These are phyloP conservation scores for Beauveria brongniartii DNA, from an alignment of 2,329 filamentous ascomycete genomes.

Conservation along the genomic window DNA sequence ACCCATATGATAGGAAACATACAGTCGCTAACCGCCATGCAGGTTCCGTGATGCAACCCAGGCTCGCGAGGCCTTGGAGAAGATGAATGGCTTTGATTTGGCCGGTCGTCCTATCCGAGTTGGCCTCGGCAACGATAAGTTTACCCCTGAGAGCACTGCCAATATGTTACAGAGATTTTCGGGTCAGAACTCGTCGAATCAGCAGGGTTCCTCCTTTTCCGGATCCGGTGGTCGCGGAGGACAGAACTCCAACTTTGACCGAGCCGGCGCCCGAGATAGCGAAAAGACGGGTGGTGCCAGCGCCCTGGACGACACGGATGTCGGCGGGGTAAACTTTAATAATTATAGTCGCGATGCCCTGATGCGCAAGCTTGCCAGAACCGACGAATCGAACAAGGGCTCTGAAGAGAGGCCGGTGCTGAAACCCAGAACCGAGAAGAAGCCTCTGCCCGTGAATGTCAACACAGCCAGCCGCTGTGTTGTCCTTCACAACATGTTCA, in stretches of 20 bases:
- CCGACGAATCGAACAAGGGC: slow-evolving; percentile 67
- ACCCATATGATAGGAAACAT: rapidly evolving
- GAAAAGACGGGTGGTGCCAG: slow-evolving; percentile 88
- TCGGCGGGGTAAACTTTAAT: slow-evolving; percentile 98
- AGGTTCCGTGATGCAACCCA: slow-evolving; percentile 86
- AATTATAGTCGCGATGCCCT: slow-evolving; percentile 97
- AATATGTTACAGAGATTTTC: slow-evolving; percentile 89
- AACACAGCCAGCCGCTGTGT: slow-evolving; percentile 92
- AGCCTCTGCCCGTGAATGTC: slow-evolving; percentile 74
- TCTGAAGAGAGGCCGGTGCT: slow-evolving; percentile 63
- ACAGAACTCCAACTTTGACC: slow-evolving; percentile 82
- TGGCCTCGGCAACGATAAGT: slow-evolving; percentile 99
- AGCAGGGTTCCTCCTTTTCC: slow-evolving; percentile 86
- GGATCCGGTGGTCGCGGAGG: slow-evolving; percentile 81
- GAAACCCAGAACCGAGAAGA: slow-evolving; percentile 71
- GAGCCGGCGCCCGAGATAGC: slow-evolving; percentile 78
- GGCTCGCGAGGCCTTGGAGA: slow-evolving; percentile 89
- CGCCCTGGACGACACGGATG: slow-evolving; percentile 94
- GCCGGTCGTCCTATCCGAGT: slow-evolving; percentile 96
- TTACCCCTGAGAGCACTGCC: slow-evolving; percentile 92
- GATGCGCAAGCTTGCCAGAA: slow-evolving; percentile 97
- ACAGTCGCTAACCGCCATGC: slow-evolving; percentile 25
- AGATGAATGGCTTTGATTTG: slow-evolving; percentile 99
- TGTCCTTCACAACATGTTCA: slow-evolving; percentile 91
- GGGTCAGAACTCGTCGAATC: slow-evolving; percentile 61